Evolutionary conservation across 768 basidiomycete species (phyloP).

Genomic region (Boletus huronensis): DNA sequence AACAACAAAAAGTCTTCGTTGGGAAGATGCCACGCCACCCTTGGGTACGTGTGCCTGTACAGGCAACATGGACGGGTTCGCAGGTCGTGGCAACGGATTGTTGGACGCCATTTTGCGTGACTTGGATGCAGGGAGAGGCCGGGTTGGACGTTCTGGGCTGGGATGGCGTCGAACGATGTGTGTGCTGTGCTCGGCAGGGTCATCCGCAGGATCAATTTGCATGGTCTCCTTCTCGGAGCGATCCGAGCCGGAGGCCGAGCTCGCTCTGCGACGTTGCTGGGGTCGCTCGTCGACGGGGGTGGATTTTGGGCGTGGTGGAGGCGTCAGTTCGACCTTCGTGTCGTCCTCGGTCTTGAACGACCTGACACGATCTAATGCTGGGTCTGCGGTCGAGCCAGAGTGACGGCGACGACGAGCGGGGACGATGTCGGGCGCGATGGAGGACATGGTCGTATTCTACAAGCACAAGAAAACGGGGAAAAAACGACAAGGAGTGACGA

Average conservation of each 20-base stretch:
- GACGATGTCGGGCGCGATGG: constrained; percentile 11
- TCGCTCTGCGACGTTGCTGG: constrained; percentile 44
- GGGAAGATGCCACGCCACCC: constrained; percentile 47
- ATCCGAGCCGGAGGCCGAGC: constrained; percentile 35
- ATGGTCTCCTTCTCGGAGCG: constrained; percentile 35
- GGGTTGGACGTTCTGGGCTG: constrained; percentile 54
- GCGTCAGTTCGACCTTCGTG: constrained; percentile 32
- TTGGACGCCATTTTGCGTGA: constrained; percentile 50
- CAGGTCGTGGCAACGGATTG: constrained; percentile 45
- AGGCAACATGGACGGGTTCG: constrained; percentile 80
- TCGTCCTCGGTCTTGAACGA: constrained; percentile 18
- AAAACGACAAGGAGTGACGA: constrained; percentile 2
- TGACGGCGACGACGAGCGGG: constrained; percentile 55
- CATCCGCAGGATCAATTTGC: constrained; percentile 23
- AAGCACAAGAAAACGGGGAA: neutral
- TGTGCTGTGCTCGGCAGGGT: neutral
- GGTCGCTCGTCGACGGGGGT: constrained; percentile 64
- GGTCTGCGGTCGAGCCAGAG: constrained; percentile 49
- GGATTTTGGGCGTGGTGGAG: constrained; percentile 71
- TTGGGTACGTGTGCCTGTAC: constrained; percentile 73
- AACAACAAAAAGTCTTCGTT: constrained; percentile 81
- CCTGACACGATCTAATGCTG: constrained; percentile 22
- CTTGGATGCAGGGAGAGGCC: constrained; percentile 57
- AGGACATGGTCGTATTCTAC: constrained; percentile 12
- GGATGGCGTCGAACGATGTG: constrained; percentile 7